Base-by-base conservation (phyloP, 306 rosid genomes). In the Lupinus albus region DNA sequence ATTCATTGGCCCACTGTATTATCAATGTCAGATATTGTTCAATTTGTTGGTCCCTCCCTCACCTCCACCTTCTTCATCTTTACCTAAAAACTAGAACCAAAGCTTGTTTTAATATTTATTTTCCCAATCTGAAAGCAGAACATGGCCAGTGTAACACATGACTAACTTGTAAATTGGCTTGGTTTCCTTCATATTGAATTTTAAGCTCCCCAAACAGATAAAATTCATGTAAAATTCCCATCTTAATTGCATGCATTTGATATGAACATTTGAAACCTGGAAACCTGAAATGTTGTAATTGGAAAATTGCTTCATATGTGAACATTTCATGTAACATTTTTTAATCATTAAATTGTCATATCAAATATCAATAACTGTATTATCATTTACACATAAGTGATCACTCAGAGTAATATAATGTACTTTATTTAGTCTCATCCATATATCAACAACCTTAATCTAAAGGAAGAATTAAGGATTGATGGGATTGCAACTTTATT, bases 41-140 rank as follows among this genome's bases (percentile, higher is more conserved):
- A 70, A 70, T 51, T 64, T 75, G 77, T 65, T 75, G 80, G 80
- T 33, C 84, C 74, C 84, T 69, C 66, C 58, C n/a, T 45, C 25
- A 41, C 35, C 36, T 69, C 46, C 50, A 45, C 44, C 75, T 4
- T 3, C 4, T 25, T 33, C 54, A 48, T 41, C 75, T 54, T 75
- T 65, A 39, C 67, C 39, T 69, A 44, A 54, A 70, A 70, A 62
- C 45, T 76, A 62, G 38, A 71, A 46, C 61, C 46, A 70, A 32
- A 46, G 13, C 30, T 36, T 59, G 52, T 39, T 36, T 48, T 28
- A 11, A 67, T 66, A 33, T 36, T 36, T 67, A 33, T 36, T 72
- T 61, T 41, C 20, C 59, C 60, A 71, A 36, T n/a, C 35, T 35
- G 30, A 46, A 64, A 54, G 44, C 16, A 54, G 15, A 74, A 56